Percentiles rank a stretch among this genome's conserved stretches.
Conservation (phyloP, 2,329 filamentous ascomycete genomes). For the Beauveria sp. region DNA sequence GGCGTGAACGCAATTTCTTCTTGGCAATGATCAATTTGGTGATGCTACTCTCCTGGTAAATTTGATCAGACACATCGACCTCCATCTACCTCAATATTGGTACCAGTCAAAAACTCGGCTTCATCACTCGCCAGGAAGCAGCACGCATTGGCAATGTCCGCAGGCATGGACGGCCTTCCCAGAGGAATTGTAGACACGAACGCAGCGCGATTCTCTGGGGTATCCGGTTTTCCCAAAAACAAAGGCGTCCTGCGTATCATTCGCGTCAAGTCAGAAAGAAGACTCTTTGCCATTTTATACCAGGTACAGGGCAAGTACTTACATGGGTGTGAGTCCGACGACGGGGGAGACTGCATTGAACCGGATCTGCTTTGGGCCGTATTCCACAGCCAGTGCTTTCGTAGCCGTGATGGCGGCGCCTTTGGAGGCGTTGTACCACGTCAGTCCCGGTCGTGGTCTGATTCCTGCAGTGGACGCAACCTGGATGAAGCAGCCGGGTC, state of each 20-base stretch:
- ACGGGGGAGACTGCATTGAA: conserved; percentile 67
- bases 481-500: conserved; percentile 55
- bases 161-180: conserved; percentile 46
- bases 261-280: neutral
- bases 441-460: conserved; percentile 53
- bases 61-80: conserved; percentile 20
- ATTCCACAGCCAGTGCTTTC: conserved; percentile 60
- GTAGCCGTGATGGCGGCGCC: conserved; percentile 55
- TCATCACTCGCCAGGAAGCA: conserved; percentile 66
- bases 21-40: no score
- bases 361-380: conserved; percentile 62
- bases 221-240: conserved; percentile 56
- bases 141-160: conserved; percentile 64
- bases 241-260: conserved; percentile 27
- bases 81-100: conserved; percentile 49
- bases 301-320: conserved; percentile 13
- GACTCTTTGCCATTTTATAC: neutral
- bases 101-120: conserved; percentile 62
- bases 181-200: conserved; percentile 49
- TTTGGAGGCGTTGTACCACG: conserved; percentile 66
- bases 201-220: conserved; percentile 49
- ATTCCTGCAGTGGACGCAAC: conserved; percentile 55
- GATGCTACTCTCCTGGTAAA: no score
- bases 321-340: conserved; percentile 57
- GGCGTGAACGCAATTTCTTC: no score